These are phyloP conservation scores for Sinapis alba DNA, from an alignment of 441 rosid species.

Conservation along the genomic window DNA sequence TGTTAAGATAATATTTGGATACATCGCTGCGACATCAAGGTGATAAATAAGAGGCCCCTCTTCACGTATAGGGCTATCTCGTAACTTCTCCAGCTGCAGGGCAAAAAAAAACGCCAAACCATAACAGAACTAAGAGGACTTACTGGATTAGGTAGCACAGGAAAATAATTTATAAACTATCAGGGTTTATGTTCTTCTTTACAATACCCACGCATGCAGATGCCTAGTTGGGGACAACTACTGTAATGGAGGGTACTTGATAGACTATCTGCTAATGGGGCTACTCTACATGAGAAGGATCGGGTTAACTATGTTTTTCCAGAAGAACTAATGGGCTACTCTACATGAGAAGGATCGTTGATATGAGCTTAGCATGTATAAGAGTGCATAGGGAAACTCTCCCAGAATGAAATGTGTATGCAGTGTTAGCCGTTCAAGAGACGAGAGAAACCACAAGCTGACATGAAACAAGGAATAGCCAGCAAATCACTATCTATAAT, in stretches of 20 bases:
- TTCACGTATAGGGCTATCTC: conserved; percentile 82
- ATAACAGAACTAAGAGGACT: conserved; percentile 3
- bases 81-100: conserved; percentile 78
- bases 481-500: conserved; percentile 25
- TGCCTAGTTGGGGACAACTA: conserved; percentile 13
- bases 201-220: conserved; percentile 16
- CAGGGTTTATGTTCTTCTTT: conserved; percentile 10
- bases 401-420: conserved; percentile 9
- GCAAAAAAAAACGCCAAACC: conserved; percentile 32
- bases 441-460: conserved; percentile 21
- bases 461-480: conserved; percentile 27
- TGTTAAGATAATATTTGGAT: conserved; percentile 98
- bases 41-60: conserved; percentile 99
- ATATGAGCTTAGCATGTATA: conserved; percentile 13
- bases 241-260: conserved; percentile 11
- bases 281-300: conserved; percentile 19
- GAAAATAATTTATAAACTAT: conserved; percentile 7
- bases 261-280: conserved; percentile 14
- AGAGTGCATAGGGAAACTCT: conserved; percentile 22
- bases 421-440: conserved; percentile 23
- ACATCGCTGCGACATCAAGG: conserved; percentile 99
- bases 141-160: neutral
- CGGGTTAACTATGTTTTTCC: conserved; percentile 16
- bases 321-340: conserved; percentile 17
- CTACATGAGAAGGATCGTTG: conserved; percentile 10